These are phyloP conservation scores for Xylogone sp. DNA, from an alignment of 2,329 filamentous ascomycete genomes.

Conservation along the genomic window DNA sequence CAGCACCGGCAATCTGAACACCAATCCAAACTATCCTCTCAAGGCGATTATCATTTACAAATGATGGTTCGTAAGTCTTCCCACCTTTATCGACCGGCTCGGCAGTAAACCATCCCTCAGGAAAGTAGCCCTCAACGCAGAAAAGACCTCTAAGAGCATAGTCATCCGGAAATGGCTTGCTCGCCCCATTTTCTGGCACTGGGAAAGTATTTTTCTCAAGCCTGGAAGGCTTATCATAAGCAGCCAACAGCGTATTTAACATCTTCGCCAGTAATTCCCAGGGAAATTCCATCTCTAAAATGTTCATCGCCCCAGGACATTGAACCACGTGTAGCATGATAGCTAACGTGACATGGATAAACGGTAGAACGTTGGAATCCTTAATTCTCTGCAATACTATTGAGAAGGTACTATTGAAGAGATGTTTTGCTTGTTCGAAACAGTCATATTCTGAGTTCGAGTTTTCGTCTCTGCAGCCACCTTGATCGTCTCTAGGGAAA, in stretches of 20 bases:
- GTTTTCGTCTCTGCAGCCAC: neutral
- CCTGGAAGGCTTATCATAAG: constrained; percentile 5
- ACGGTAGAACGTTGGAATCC: constrained; percentile 24
- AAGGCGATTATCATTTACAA: constrained; percentile 15
- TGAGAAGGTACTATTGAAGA: constrained; percentile 16
- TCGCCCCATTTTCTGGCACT: constrained; percentile 18
- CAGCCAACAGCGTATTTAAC: constrained; percentile 20
- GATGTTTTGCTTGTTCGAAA: constrained; percentile 17
- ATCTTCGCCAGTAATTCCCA: constrained; percentile 17
- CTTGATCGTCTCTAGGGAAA: constrained; percentile 1
- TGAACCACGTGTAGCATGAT: constrained; percentile 20
- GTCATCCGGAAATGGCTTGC: constrained; percentile 26
- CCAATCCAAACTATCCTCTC: constrained; percentile 21
- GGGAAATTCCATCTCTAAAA: constrained; percentile 18
- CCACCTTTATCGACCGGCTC: constrained; percentile 23
- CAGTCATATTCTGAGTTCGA: neutral
- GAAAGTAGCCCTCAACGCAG: constrained; percentile 21
- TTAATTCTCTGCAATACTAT: constrained; percentile 20
- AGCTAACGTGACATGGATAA: constrained; percentile 24
- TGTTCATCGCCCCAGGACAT: constrained; percentile 14
- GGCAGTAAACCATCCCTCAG: constrained; percentile 19
- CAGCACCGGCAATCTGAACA: constrained; percentile 9
- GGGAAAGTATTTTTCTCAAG: constrained; percentile 18
- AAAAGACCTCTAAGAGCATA: constrained; percentile 23
- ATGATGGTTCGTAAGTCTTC: constrained; percentile 16